Evolutionary conservation across 2,329 filamentous ascomycete genomes (phyloP).

Genomic region (Lachnellula hyalina): DNA sequence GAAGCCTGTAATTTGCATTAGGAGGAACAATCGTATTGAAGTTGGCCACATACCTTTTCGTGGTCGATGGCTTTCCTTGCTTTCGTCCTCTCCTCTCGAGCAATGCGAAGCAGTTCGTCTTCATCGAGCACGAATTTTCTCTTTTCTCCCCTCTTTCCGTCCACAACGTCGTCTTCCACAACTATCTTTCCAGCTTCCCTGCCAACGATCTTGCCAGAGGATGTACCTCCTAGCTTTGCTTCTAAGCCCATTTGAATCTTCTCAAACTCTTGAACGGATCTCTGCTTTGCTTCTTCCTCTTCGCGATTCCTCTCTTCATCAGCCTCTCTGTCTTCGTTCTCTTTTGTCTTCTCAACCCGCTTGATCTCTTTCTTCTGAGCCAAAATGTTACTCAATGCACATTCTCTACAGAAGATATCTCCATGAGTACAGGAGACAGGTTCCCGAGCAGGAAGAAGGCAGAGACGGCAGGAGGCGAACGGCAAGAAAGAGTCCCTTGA

Average conservation of each 20-base stretch:
- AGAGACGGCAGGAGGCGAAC: constrained; percentile 84
- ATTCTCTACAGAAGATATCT: constrained; percentile 94
- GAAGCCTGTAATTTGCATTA: constrained; percentile 36
- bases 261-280: constrained; percentile 79
- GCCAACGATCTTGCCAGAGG: constrained; percentile 33
- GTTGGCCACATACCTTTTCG: constrained; percentile 52
- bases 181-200: constrained; percentile 40
- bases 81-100: constrained; percentile 62
- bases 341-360: constrained; percentile 63
- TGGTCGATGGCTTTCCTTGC: constrained; percentile 65
- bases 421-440: constrained; percentile 80
- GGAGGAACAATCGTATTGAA: constrained; percentile 8
- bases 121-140: constrained; percentile 79
- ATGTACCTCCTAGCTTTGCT: constrained; percentile 31
- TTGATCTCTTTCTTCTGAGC: constrained; percentile 90
- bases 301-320: constrained; percentile 54
- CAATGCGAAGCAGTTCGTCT: constrained; percentile 67
- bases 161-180: constrained; percentile 33
- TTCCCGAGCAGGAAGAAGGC: constrained; percentile 72
- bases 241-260: constrained; percentile 67
- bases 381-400: constrained; percentile 84
- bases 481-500: constrained; percentile 87
- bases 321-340: constrained; percentile 55
- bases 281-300: constrained; percentile 63
- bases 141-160: constrained; percentile 44